These are phyloP conservation scores for Spergularia marina DNA, from an alignment of 148 eudicot genomes.

Conservation along the genomic window DNA sequence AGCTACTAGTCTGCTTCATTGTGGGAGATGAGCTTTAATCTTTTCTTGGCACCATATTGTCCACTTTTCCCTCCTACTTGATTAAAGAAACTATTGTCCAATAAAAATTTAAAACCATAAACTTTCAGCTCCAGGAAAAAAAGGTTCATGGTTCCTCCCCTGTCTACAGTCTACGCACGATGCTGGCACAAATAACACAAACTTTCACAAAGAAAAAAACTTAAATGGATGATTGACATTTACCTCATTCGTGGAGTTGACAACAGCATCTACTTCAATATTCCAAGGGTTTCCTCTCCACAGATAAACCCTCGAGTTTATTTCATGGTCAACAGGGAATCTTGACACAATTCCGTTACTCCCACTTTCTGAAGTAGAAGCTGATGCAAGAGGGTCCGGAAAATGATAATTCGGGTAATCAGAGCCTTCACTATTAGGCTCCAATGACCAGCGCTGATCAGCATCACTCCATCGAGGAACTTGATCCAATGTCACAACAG, in stretches of 20 bases:
- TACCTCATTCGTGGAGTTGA: constrained; percentile 98
- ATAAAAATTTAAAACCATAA: too few relatives aligned
- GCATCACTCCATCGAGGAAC: constrained; percentile 92
- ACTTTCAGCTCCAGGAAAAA: too few relatives aligned
- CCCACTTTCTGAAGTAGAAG: constrained; percentile 56
- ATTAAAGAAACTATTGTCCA: too few relatives aligned
- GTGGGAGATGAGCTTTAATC: too few relatives aligned
- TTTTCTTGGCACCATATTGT: too few relatives aligned
- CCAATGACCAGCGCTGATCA: constrained; percentile 57
- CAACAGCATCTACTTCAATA: constrained; percentile 99
- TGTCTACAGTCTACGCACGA: not conserved
- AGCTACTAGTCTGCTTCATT: too few relatives aligned
- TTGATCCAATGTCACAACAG: constrained; percentile 84
- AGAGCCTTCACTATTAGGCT: constrained; percentile 57
- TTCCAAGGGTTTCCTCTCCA: constrained; percentile 99
- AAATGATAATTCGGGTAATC: constrained; percentile 43
- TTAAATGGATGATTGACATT: not conserved
- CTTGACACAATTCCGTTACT: constrained; percentile 66
- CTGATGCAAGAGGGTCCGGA: constrained; percentile 83
- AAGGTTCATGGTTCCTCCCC: too few relatives aligned
- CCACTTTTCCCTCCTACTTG: too few relatives aligned
- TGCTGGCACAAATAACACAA: not conserved
- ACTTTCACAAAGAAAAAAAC: not conserved
- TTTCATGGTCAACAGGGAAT: constrained; percentile 84
- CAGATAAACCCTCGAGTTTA: constrained; percentile 82